phyloP scores from a whole-genome alignment of 768 basidiomycete genomes.

The Rhizopogon vesiculosus region DNA sequence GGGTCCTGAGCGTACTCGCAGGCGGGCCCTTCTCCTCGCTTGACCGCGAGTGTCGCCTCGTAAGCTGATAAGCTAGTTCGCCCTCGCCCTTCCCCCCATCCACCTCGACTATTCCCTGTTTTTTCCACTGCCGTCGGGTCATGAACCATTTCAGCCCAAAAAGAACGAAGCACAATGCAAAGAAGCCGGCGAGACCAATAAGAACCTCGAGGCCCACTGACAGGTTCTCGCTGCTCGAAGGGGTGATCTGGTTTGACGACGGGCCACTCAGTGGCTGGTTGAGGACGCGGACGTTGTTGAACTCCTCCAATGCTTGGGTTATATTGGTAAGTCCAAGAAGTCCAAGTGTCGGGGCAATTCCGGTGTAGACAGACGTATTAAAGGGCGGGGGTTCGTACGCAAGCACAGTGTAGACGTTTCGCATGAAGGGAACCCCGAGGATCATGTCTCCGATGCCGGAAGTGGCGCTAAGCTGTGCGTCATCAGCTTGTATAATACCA shows the following conservation, averaged over 20 bases:
- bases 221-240: slow-evolving; percentile 29
- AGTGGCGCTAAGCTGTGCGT: slow-evolving; percentile 32
- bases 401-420: slow-evolving; percentile 75
- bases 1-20: slow-evolving; percentile 36
- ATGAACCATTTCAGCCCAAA: slow-evolving; percentile 54
- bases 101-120: slow-evolving; percentile 11
- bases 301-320: slow-evolving; percentile 58
- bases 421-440: slow-evolving; percentile 74
- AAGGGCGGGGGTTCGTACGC: slow-evolving; percentile 54
- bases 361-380: slow-evolving; percentile 19
- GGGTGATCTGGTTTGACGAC: slow-evolving; percentile 5
- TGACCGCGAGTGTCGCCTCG: slow-evolving; percentile 21
- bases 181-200: slow-evolving; percentile 53
- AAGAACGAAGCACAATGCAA: slow-evolving; percentile 47
- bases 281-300: slow-evolving; percentile 63
- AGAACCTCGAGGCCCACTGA: slow-evolving; percentile 62
- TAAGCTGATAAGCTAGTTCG: slow-evolving; percentile 31
- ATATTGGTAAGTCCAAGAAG: slow-evolving; percentile 61
- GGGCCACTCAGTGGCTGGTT: slow-evolving; percentile 46
- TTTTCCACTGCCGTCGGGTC: slow-evolving; percentile 32
- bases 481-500: slow-evolving; percentile 63
- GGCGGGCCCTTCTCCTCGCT: slow-evolving; percentile 23
- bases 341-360: slow-evolving; percentile 45
- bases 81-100: slow-evolving; percentile 10
- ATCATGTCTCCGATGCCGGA: slow-evolving; percentile 59